Percentiles rank a stretch among this genome's conserved stretches.
phyloP scores from a whole-genome alignment of 106 monocot species.

The Amphibolis antarctica region DNA sequence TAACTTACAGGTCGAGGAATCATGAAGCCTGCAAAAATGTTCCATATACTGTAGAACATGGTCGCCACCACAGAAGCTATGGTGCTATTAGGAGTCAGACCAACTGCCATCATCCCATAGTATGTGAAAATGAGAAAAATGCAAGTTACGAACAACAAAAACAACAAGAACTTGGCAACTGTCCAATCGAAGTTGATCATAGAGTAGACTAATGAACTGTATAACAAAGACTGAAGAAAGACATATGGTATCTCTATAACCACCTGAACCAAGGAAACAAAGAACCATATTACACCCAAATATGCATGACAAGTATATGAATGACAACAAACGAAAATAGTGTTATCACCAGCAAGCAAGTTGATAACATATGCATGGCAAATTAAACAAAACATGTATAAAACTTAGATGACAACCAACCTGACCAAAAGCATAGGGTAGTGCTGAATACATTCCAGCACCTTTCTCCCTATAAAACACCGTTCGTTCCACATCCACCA shows the following conservation, averaged over 20 bases:
- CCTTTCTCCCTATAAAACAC: constrained; percentile 26
- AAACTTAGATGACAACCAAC: background rate
- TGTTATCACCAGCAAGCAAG: background rate
- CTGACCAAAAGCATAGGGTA: constrained; percentile 28
- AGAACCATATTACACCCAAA: background rate
- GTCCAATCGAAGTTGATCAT: constrained; percentile 57
- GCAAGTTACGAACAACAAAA: constrained; percentile 49
- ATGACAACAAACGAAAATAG: background rate
- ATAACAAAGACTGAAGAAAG: constrained; percentile 36
- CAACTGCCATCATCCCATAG: constrained; percentile 81
- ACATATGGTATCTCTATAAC: constrained; percentile 59
- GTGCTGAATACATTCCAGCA: constrained; percentile 28
- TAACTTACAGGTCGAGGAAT: constrained; percentile 31
- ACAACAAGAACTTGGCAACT: constrained; percentile 49
- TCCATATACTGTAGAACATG: constrained; percentile 65
- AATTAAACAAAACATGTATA: too few relatives aligned
- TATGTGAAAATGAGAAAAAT: constrained; percentile 65
- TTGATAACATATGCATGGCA: background rate
- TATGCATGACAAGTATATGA: background rate
- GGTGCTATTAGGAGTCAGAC: constrained; percentile 64
- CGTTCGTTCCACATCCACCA: constrained; percentile 18
- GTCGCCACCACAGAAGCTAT: constrained; percentile 61
- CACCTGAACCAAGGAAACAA: too few relatives aligned
- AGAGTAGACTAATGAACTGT: constrained; percentile 32
- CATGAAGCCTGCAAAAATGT: constrained; percentile 63